Percentiles rank a stretch among this genome's conserved stretches.
phyloP scores from a whole-genome alignment of 179 eudicot species.

The Sideroxylon spinosum region DNA sequence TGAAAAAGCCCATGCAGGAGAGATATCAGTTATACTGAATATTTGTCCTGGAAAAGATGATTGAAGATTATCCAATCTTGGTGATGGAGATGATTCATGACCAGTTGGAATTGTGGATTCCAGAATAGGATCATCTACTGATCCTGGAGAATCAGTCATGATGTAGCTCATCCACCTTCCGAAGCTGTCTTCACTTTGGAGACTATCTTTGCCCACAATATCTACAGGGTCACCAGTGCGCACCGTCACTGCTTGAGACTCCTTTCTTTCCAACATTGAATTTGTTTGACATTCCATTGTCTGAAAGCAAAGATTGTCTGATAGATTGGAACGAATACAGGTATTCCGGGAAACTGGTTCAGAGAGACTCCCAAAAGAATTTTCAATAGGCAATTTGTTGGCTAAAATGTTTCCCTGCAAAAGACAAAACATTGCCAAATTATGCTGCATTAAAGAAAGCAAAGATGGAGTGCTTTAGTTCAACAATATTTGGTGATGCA shows the following conservation, averaged over 20 bases:
- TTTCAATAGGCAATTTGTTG: conserved; percentile 28
- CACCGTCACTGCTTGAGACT: conserved; percentile 25
- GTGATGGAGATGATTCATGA: conserved; percentile 37
- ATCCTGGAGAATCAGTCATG: conserved; percentile 56
- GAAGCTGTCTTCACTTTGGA: conserved; percentile 67
- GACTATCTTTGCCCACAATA: conserved; percentile 32
- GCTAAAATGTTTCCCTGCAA: conserved; percentile 39
- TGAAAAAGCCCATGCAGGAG: conserved; percentile 70
- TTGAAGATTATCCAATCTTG: conserved; percentile 29
- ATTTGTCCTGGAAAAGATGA: conserved; percentile 41
- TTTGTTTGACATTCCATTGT: conserved; percentile 28
- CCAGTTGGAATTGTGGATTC: conserved; percentile 39
- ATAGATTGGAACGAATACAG: conserved; percentile 21
- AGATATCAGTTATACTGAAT: conserved; percentile 66
- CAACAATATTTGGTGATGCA: not conserved
- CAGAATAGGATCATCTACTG: conserved; percentile 40
- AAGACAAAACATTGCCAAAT: conserved; percentile 14
- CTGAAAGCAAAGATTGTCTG: conserved; percentile 25
- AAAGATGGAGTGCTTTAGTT: not conserved
- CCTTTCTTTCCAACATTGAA: conserved; percentile 25
- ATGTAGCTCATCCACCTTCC: conserved; percentile 70
- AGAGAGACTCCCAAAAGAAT: conserved; percentile 23
- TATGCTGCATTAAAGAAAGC: not conserved
- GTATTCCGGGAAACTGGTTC: conserved; percentile 29
- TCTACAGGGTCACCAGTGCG: conserved; percentile 27